Base-by-base conservation (phyloP, 177 flowering plant genomes). In the Tripterygium wilfordii region DNA sequence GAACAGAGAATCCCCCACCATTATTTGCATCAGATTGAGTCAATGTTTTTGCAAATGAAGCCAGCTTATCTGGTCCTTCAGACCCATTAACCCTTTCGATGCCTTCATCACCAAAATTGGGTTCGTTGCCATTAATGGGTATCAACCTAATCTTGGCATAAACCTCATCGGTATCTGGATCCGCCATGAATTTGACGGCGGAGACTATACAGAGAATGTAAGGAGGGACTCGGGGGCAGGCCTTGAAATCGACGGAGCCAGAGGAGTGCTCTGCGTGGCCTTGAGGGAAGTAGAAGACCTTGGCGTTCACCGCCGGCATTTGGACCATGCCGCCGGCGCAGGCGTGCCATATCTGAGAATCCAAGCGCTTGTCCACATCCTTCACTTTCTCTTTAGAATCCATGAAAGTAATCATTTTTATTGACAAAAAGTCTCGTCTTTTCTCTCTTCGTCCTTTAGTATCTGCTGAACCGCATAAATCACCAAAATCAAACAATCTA, bases 11-110 rank as follows among this genome's bases (percentile, higher is more conserved):
- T 0, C 94, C 96, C 1, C 96, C 96, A 26, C 96, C 96, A 56
- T 88, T 88, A 44, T 88, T 88, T 1, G 96, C 96, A 70, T 88
- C 96, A 0, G 94, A 85, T 29, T 88, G 94, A 1, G 96, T 88
- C 67, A 88, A 59, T 5, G 91, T 85, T 66, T 88, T 88, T 0
- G 96, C 95, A 51, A 88, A 88, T 0, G 95, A 88, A 0, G 83
- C 54, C 0, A 86, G 86, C 39, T 83, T 80, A 14, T 72, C 77
- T 57, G 20, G 72, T 1, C 22, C 40, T 19, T 74, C 88, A 1
- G 58, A 17, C 7, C 68, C 72, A 32, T 53, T 64, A 25, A 49
- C 38, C 32, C 67, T 68, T 66, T 3, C 70, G 5, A 23, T 43
- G 4, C 54, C 79, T 36, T 67, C 77, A 17, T 69, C 74, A 0